Percentiles rank a stretch among this genome's conserved stretches.
These are phyloP conservation scores for Lycium ferocissimum DNA, from an alignment of 257 asterid species.

Conservation along the genomic window DNA sequence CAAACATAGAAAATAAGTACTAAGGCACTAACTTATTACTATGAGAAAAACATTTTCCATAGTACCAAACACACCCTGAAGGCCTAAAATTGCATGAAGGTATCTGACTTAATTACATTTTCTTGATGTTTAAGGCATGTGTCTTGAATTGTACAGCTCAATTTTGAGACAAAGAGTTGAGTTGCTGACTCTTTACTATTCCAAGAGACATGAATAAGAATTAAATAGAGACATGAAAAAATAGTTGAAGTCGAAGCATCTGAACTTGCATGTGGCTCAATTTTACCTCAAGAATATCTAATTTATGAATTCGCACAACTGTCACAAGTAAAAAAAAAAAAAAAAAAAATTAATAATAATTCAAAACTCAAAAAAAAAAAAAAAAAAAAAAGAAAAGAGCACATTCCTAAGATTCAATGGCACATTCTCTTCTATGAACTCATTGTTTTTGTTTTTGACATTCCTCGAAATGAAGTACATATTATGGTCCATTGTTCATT, in stretches of 20 bases:
- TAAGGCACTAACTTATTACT: too few relatives aligned
- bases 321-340: background rate
- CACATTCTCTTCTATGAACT: conserved; percentile 2
- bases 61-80: too few relatives aligned
- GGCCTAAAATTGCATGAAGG: too few relatives aligned
- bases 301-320: background rate
- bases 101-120: too few relatives aligned
- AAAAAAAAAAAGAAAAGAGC: background rate
- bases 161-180: too few relatives aligned
- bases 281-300: background rate
- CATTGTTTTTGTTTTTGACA: background rate
- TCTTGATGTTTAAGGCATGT: too few relatives aligned
- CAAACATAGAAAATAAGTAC: too few relatives aligned
- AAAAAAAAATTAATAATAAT: background rate
- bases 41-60: too few relatives aligned
- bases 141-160: too few relatives aligned
- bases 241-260: background rate
- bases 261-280: background rate
- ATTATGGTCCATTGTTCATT: background rate
- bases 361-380: background rate
- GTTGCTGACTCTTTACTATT: too few relatives aligned
- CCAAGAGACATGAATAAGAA: too few relatives aligned
- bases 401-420: conserved; percentile 7
- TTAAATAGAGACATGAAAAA: background rate
- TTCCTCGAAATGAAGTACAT: background rate